Evolutionary conservation across 73 alveolate species (phyloP).

Genomic region (Effrenium voratum): DNA sequence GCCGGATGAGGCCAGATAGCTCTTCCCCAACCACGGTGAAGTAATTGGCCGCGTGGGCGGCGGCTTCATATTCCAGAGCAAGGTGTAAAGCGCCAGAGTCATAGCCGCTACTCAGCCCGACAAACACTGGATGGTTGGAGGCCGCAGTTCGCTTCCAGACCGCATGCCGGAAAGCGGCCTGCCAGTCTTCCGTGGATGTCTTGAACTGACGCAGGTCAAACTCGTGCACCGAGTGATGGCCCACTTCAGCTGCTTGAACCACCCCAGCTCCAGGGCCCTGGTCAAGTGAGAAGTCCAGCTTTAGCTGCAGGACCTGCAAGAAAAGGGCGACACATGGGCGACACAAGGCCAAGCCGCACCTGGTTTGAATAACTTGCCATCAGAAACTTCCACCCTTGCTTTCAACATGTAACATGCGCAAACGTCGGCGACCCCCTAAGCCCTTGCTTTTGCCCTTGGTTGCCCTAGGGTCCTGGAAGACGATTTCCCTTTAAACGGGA

Average conservation of each 20-base stretch:
- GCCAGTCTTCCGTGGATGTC: conserved; percentile 83
- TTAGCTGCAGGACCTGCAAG: background rate
- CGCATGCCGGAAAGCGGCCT: conserved; percentile 55
- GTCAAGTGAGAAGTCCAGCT: background rate
- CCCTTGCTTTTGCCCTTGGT: no score
- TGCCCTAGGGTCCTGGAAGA: no score
- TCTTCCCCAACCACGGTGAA: conserved; percentile 88
- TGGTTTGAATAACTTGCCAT: background rate
- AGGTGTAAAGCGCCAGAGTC: conserved; percentile 91
- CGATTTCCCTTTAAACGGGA: no score
- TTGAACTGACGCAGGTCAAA: conserved; percentile 83
- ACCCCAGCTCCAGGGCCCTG: no score
- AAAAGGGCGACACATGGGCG: background rate
- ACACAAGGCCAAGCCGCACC: background rate
- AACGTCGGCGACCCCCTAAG: background rate
- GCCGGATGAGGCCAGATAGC: conserved; percentile 26
- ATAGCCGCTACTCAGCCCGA: conserved; percentile 87
- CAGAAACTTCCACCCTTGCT: background rate
- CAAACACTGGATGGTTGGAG: conserved; percentile 76
- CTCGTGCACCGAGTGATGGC: conserved; percentile 59
- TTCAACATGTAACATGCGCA: background rate
- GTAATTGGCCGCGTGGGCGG: conserved; percentile 58
- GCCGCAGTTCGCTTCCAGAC: conserved; percentile 84
- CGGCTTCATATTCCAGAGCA: conserved; percentile 79
- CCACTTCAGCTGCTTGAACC: background rate